phyloP scores from a whole-genome alignment of 371 early-diverging fungal species.

The Mucor indicus region DNA sequence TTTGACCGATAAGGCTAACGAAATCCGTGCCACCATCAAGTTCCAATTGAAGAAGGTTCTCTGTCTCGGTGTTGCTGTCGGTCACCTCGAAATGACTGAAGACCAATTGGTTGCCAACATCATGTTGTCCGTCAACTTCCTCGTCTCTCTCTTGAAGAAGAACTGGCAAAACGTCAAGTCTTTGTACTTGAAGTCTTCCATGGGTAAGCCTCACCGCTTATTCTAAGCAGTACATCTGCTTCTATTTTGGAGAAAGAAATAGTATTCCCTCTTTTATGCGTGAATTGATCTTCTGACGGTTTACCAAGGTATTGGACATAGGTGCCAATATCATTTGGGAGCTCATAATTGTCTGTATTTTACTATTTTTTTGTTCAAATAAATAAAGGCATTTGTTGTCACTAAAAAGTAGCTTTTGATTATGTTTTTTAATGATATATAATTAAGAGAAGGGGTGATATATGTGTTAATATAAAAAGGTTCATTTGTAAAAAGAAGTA shows the following conservation, averaged over 20 bases:
- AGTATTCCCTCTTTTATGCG: conserved; percentile 7
- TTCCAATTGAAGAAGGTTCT: conserved; percentile 99
- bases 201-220: conserved; percentile 92
- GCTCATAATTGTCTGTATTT: conserved; percentile 27
- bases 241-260: too few relatives aligned
- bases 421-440: too few relatives aligned
- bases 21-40: conserved; percentile 97
- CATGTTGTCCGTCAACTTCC: conserved; percentile 97
- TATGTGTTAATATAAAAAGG: too few relatives aligned
- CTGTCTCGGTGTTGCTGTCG: conserved; percentile 98
- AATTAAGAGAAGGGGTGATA: too few relatives aligned
- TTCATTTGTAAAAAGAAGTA: too few relatives aligned
- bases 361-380: too few relatives aligned
- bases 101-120: conserved; percentile 96
- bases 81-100: conserved; percentile 94
- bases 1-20: conserved; percentile 89
- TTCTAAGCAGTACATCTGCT: background rate
- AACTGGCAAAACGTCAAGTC: conserved; percentile 99
- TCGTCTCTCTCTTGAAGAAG: conserved; percentile 98
- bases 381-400: too few relatives aligned
- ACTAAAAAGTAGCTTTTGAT: too few relatives aligned
- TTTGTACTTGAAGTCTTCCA: conserved; percentile 97
- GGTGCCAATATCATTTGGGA: conserved; percentile 34
- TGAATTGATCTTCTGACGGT: conserved; percentile 27
- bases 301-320: conserved; percentile 31